Evolutionary conservation across 2,329 filamentous ascomycete genomes (phyloP), one percentile per base, ranked within the genome.

Genomic region (Cladosporium sp.): DNA sequence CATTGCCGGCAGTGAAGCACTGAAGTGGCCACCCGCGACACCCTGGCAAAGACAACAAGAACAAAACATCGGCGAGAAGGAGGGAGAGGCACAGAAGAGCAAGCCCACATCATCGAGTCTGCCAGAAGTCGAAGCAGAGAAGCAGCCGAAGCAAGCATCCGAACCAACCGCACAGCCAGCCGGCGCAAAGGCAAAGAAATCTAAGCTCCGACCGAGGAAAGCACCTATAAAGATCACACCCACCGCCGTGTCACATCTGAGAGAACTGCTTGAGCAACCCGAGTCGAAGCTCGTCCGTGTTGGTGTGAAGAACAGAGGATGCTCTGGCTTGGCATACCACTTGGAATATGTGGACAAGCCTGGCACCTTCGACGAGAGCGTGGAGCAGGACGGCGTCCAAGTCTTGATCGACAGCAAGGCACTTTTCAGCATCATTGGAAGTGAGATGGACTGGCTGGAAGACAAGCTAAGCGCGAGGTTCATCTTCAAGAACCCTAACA

Each of bases 361-460:
- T 0, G 89, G 84, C 3, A 76, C 80, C 32, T 92, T 97, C 62
- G 93, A 98, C 62, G 93, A 98, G 69, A 78, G 84, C 45, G 89
- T 98, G 1, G 91, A 94, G 66, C 93, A 98, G 67, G 93, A 97
- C 62, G 93, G 92, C 0, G 92, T 98, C 51, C 92, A 88, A 71
- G 92, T 98, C 29, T 69, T 97, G 67, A 93, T 98, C 51, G 93
- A 98, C 69, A 95, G 88, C 77, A 97, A 96, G 75, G 93, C 93
- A 36, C 74, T 98, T 43, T 91, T 98, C 67, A 97, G 92, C 69
- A 97, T 98, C 48, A 96, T 98, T 61, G 93, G 93, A 4, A 95
- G 87, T 65, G 92, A 97, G 72, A 98, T 98, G 93, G 93, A 98
- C 66, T 98, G 92, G 91, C 78, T 92, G 9, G 91, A 97, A 71